Evolutionary conservation across 352 stramenopile genomes (phyloP), one percentile per base, ranked within the genome.

Genomic region (Pythium guiyangense): DNA sequence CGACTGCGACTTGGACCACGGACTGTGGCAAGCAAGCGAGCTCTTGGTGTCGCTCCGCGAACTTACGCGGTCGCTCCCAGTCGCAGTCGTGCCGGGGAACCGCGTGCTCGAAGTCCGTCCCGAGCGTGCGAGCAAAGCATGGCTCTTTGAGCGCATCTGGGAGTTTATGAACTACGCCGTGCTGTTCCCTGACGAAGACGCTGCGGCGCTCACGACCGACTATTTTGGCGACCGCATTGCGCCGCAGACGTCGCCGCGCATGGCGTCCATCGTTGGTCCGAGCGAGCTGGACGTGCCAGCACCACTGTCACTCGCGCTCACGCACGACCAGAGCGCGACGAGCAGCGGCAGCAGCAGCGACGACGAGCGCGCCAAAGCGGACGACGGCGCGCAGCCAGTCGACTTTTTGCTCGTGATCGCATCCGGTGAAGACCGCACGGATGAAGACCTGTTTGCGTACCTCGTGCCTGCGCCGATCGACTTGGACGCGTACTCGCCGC

Each of bases 11-110:
- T 64, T 89, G 29, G 84, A 96, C 52, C 86, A 94, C 52, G 87
- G 87, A 0, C 61, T 89, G 45, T 96, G 87, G 89, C 87, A 97
- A 77, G 89, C 89, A 3, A 96, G 89, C 57, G 89, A 97, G 56
- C 70, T 97, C 54, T 54, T 92, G 49, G 81, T 91, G 15, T 88
- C 83, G 0, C 54, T 93, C 18, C 80, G 83, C 3, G 83, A 93
- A 43, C 77, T 93, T 42, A 90, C 83, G 20, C 67, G 80, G 26
- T 83, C 79, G 4, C 60, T 93, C 1, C 83, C 83, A 0, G 83
- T 93, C 9, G 77, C 80, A 5, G 80, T 91, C 20, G 82, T 73
- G 46, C 83, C 83, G 20, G 83, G 83, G 10, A 90, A 90, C 35
- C 78, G 83, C 0, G 84, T 86, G 57, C 48, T 93, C 6, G 83